phyloP scores from a whole-genome alignment of 805 yeast species.

The Wickerhamomyces bisporus region DNA sequence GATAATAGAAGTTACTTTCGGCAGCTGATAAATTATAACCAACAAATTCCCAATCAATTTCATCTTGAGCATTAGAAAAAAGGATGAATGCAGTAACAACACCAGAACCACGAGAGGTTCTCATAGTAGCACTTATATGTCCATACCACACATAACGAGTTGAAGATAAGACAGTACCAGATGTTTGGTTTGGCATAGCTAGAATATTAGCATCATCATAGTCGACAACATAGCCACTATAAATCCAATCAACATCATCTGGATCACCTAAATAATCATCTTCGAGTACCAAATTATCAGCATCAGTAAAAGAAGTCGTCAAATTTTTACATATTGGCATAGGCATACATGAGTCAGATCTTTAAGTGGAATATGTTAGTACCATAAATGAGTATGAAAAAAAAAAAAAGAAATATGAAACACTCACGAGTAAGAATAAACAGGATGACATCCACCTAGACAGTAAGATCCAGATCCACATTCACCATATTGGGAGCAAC shows the following conservation, averaged over 20 bases:
- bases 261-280: constrained; percentile 57
- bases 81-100: constrained; percentile 82
- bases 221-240: constrained; percentile 49
- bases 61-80: constrained; percentile 83
- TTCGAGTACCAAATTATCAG: constrained; percentile 22
- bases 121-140: constrained; percentile 60
- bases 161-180: constrained; percentile 79
- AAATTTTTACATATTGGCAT: constrained; percentile 65
- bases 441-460: too few species aligned
- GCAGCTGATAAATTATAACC: constrained; percentile 65
- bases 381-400: constrained; percentile 13
- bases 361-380: too few species aligned
- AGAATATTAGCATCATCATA: constrained; percentile 54
- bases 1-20: constrained; percentile 77
- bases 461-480: too few species aligned
- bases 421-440: constrained; percentile 35
- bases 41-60: constrained; percentile 82
- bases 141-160: constrained; percentile 87
- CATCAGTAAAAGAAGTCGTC: constrained; percentile 35
- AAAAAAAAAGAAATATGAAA: too few species aligned
- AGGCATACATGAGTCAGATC: constrained; percentile 71
- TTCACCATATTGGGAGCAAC: too few species aligned
- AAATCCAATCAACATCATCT: constrained; percentile 61
- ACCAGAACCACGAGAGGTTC: constrained; percentile 72
- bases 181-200: constrained; percentile 72